Conservation (phyloP, 2,329 filamentous ascomycete species). For the Clonostachys solani region DNA sequence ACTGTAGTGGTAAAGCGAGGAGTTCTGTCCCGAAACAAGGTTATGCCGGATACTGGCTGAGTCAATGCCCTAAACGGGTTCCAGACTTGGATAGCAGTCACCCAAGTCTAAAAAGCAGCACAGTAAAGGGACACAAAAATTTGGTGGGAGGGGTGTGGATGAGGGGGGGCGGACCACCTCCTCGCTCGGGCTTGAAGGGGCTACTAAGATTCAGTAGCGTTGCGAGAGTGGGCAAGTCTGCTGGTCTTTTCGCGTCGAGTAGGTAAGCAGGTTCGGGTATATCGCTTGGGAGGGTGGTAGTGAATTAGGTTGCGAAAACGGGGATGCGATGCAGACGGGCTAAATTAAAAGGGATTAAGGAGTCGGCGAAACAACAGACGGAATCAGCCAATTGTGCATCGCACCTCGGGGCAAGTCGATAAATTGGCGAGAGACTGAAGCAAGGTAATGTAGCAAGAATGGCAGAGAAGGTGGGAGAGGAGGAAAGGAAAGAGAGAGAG, state of each 20-base stretch:
- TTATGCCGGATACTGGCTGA: constrained; percentile 19
- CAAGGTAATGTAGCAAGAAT: too few relatives aligned
- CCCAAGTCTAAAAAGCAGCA: background rate
- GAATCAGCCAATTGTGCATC: too few relatives aligned
- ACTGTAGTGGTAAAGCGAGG: constrained; percentile 5
- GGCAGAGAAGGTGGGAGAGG: constrained; percentile 3
- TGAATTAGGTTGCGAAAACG: too few relatives aligned
- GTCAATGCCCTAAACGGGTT: constrained; percentile 4
- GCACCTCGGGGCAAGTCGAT: too few relatives aligned
- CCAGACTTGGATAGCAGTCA: background rate
- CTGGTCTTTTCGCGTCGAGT: too few relatives aligned
- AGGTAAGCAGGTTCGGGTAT: too few relatives aligned
- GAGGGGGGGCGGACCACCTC: background rate
- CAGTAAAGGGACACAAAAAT: background rate
- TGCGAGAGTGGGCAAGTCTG: too few relatives aligned
- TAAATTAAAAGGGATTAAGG: too few relatives aligned
- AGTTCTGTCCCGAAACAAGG: constrained; percentile 29
- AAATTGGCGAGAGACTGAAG: background rate
- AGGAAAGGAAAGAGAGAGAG: constrained; percentile 1
- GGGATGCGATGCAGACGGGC: too few relatives aligned
- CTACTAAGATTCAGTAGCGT: background rate
- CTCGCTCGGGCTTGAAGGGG: background rate
- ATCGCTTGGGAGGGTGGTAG: too few relatives aligned
- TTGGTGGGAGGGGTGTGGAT: background rate
- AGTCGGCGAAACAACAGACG: too few relatives aligned